Percentiles rank a stretch among this genome's conserved stretches.
Conservation (phyloP, 2,329 filamentous ascomycete genomes). For the Neofusicoccum laricinum region DNA sequence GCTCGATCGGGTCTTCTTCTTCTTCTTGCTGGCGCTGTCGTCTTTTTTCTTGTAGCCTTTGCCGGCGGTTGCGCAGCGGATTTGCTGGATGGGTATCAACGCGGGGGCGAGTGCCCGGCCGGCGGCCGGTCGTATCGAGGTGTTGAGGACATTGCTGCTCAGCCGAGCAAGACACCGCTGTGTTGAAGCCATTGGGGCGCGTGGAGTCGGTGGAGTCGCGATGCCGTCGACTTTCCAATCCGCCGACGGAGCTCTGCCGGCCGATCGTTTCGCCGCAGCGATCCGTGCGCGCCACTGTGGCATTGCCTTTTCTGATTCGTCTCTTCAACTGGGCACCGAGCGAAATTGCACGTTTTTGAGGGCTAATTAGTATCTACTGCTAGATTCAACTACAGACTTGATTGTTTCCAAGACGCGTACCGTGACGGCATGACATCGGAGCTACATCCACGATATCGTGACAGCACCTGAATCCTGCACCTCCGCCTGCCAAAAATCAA, state of each 20-base stretch:
- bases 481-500: neutral
- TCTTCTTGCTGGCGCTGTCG: constrained; percentile 44
- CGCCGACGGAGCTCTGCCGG: constrained; percentile 2
- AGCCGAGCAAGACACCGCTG: constrained; percentile 32
- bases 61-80: constrained; percentile 35
- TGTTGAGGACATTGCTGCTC: constrained; percentile 27
- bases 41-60: constrained; percentile 43
- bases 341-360: neutral
- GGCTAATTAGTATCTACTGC: neutral
- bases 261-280: neutral
- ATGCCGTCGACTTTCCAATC: constrained; percentile 13
- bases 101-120: neutral
- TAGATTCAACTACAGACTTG: neutral
- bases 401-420: neutral
- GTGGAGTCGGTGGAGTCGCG: neutral
- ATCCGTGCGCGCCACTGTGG: neutral
- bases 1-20: constrained; percentile 63
- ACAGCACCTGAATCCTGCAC: neutral
- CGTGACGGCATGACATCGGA: neutral
- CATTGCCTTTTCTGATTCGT: too few species aligned
- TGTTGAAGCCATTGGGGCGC: constrained; percentile 32
- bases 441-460: neutral
- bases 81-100: constrained; percentile 31
- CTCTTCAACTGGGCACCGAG: too few species aligned
- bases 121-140: neutral